These are phyloP conservation scores for Cercospora canescens DNA, from an alignment of 2,329 filamentous ascomycete species.

Conservation along the genomic window DNA sequence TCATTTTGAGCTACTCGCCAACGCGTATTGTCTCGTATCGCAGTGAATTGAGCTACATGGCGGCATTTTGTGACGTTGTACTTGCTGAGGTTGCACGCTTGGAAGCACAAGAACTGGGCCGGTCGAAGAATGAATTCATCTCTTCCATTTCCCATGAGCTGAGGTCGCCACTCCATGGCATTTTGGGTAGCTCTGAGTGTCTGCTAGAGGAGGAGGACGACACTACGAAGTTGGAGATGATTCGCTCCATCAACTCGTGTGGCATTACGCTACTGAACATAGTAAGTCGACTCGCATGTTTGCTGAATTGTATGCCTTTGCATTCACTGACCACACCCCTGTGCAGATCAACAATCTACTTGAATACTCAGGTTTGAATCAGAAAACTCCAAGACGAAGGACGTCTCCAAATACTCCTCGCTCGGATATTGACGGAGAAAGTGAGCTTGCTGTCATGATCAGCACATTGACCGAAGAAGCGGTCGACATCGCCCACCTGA, in stretches of 20 bases:
- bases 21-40: constrained; percentile 41
- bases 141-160: constrained; percentile 56
- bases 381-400: neutral
- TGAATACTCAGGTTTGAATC: neutral
- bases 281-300: neutral
- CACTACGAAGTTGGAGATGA: constrained; percentile 44
- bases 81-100: constrained; percentile 43
- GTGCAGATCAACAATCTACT: neutral
- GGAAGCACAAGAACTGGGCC: constrained; percentile 41
- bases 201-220: constrained; percentile 47
- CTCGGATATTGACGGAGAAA: neutral
- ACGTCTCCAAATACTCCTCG: neutral
- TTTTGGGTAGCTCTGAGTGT: constrained; percentile 52
- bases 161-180: constrained; percentile 50
- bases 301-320: too few species aligned
- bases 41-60: constrained; percentile 38
- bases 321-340: too few species aligned
- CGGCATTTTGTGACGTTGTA: constrained; percentile 44
- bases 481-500: neutral
- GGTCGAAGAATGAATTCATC: constrained; percentile 51
- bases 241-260: constrained; percentile 52
- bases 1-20: constrained; percentile 48
- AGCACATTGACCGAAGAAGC: neutral
- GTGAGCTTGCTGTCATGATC: neutral
- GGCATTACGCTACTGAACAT: constrained; percentile 48